Percentiles rank a stretch among this genome's conserved stretches.
Conservation (phyloP, 257 asterid genomes). For the Solanum boliviense region DNA sequence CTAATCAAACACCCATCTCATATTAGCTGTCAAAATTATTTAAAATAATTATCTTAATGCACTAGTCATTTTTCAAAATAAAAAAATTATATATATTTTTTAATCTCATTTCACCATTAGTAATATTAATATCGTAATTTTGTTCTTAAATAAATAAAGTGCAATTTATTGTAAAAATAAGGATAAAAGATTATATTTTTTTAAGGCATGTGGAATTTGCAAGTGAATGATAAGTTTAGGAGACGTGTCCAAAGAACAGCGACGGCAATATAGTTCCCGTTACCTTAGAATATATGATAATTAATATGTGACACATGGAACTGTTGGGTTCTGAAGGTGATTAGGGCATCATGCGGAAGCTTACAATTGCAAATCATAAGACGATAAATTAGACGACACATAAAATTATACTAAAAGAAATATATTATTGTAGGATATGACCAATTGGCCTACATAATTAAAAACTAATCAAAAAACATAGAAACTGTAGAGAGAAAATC, state of each 20-base stretch:
- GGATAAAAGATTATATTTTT: neutral
- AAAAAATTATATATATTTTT: too few species aligned
- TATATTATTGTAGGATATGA: too few species aligned
- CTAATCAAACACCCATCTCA: neutral
- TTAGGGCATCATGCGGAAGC: too few species aligned
- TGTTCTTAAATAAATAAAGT: neutral
- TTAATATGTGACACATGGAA: neutral
- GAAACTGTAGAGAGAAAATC: too few species aligned
- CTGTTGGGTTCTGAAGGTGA: too few species aligned
- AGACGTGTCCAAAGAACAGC: accelerated
- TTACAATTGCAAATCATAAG: too few species aligned
- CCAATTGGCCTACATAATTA: too few species aligned
- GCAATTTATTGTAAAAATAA: neutral
- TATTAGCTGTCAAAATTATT: neutral
- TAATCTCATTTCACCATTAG: neutral
- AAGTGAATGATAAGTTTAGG: too few species aligned
- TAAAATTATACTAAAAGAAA: too few species aligned
- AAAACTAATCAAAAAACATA: too few species aligned
- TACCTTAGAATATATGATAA: neutral
- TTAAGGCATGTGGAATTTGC: neutral
- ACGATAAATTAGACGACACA: too few species aligned
- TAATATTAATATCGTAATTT: neutral
- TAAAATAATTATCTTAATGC: neutral
- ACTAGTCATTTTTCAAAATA: neutral
- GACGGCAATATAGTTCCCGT: too few species aligned